Evolutionary conservation across 2,329 filamentous ascomycete genomes (phyloP).

Genomic region (Fusarium decemcellulare): DNA sequence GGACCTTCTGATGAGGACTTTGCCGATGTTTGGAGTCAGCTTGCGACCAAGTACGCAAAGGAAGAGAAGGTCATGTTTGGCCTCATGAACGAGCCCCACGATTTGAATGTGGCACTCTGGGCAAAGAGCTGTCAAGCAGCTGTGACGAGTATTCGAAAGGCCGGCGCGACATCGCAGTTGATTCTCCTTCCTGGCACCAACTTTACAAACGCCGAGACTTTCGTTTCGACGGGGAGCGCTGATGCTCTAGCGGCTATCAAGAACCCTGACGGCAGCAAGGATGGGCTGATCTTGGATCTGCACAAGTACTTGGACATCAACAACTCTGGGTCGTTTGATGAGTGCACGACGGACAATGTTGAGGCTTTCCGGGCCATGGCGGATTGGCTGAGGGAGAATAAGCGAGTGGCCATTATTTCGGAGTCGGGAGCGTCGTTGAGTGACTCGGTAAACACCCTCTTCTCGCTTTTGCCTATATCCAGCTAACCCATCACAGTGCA

Average conservation of each 20-base stretch:
- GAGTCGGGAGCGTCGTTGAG: conserved; percentile 66
- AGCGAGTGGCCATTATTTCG: conserved; percentile 64
- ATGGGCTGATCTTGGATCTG: conserved; percentile 70
- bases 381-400: conserved; percentile 61
- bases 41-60: conserved; percentile 71
- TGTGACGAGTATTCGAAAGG: conserved; percentile 75
- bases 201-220: conserved; percentile 66
- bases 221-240: conserved; percentile 64
- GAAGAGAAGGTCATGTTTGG: conserved; percentile 70
- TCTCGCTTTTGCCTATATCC: not conserved
- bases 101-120: conserved; percentile 70
- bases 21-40: conserved; percentile 68
- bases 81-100: conserved; percentile 80
- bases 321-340: conserved; percentile 65
- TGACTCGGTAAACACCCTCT: conserved; percentile 50
- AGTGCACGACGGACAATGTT: conserved; percentile 69
- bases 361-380: conserved; percentile 63
- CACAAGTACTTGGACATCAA: conserved; percentile 74
- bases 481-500: conserved; percentile 52
- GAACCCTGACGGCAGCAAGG: conserved; percentile 71
- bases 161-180: conserved; percentile 74
- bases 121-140: conserved; percentile 72
- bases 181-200: conserved; percentile 73
- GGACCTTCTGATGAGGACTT: conserved; percentile 73
- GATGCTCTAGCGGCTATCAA: conserved; percentile 66